Conservation (phyloP, 331 rosid genomes). For the Prunus yedoensis region DNA sequence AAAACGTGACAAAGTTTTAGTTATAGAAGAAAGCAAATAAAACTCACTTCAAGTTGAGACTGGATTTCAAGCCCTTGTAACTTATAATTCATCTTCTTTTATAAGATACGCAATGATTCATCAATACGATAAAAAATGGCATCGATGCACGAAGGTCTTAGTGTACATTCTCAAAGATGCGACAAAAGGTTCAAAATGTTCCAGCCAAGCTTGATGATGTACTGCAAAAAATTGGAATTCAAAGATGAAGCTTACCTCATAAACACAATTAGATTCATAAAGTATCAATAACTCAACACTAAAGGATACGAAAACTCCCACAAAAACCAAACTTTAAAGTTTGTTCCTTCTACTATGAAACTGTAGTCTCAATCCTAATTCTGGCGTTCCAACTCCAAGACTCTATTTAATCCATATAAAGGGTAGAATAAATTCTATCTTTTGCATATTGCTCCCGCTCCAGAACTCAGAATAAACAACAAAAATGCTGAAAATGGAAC, state of each 20-base stretch:
- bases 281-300: not conserved
- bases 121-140: constrained; percentile 10
- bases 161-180: constrained; percentile 10
- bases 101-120: not conserved
- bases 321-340: not conserved
- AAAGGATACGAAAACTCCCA: not conserved
- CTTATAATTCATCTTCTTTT: constrained; percentile 27
- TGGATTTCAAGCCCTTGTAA: constrained; percentile 18
- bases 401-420: not conserved
- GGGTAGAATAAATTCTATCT: not conserved
- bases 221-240: constrained; percentile 1
- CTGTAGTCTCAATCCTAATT: not conserved
- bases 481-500: constrained; percentile 2
- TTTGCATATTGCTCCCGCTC: not conserved
- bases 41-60: constrained; percentile 34
- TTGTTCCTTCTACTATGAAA: not conserved
- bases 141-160: constrained; percentile 7
- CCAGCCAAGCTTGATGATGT: constrained; percentile 15
- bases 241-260: not conserved
- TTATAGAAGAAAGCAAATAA: not conserved
- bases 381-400: not conserved
- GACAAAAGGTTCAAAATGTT: constrained; percentile 4
- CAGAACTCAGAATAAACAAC: not conserved
- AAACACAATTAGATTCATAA: not conserved
- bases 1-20: not conserved